phyloP scores from a whole-genome alignment of 2,329 filamentous ascomycete species.

The Clarireedia paspali region DNA sequence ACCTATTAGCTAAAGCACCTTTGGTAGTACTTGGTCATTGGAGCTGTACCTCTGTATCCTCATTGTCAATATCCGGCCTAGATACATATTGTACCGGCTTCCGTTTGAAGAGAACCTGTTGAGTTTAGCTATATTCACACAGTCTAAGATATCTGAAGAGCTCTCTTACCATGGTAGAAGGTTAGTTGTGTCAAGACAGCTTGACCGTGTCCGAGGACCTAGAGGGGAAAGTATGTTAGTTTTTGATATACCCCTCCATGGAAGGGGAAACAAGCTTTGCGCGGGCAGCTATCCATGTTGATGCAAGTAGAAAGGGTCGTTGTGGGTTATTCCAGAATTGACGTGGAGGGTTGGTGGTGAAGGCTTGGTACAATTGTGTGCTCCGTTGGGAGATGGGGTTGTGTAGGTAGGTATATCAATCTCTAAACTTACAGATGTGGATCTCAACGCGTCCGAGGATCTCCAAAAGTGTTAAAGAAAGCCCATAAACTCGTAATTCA shows the following conservation, averaged over 20 bases:
- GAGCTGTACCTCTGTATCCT: conserved; percentile 67
- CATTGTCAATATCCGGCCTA: conserved; percentile 65
- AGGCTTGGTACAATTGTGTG: background rate
- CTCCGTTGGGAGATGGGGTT: background rate
- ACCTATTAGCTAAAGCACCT: background rate
- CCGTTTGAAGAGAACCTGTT: conserved; percentile 86
- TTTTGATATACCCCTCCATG: conserved; percentile 15
- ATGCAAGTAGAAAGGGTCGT: conserved; percentile 6
- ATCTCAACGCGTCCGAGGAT: conserved; percentile 24
- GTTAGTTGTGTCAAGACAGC: conserved; percentile 10
- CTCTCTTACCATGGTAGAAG: conserved; percentile 23
- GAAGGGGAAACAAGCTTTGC: conserved; percentile 5
- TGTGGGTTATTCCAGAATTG: conserved; percentile 8
- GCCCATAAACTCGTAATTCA: conserved; percentile 28
- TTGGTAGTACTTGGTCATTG: conserved; percentile 13
- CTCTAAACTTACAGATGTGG: conserved; percentile 22
- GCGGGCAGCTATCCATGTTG: conserved; percentile 6
- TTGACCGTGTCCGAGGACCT: conserved; percentile 16
- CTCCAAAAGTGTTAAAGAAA: conserved; percentile 15
- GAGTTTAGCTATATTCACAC: conserved; percentile 9
- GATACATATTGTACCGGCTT: conserved; percentile 84
- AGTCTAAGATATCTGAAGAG: background rate
- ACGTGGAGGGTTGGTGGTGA: conserved; percentile 9
- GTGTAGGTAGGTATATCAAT: conserved; percentile 11
- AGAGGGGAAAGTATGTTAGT: conserved; percentile 18